Evolutionary conservation across 768 basidiomycete species (phyloP).

Genomic region (Tylopilus plumbeoviolaceoides): DNA sequence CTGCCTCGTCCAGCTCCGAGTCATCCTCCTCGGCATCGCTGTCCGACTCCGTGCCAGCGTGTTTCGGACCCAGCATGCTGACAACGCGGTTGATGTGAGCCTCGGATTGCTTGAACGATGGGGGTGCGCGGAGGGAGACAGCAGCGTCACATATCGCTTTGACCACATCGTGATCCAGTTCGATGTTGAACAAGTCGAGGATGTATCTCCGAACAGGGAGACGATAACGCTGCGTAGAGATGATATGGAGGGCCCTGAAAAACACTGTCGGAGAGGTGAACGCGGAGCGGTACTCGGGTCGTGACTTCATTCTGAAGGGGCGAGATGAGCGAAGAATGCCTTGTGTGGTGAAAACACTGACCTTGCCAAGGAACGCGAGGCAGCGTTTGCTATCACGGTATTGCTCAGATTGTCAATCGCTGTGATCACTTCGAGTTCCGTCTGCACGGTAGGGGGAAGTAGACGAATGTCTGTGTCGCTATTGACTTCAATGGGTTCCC

Average conservation of each 20-base stretch:
- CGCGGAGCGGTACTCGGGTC: constrained; percentile 65
- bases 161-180: constrained; percentile 62
- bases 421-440: constrained; percentile 80
- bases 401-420: constrained; percentile 94
- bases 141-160: constrained; percentile 50
- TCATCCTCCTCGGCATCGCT: constrained; percentile 58
- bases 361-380: constrained; percentile 86
- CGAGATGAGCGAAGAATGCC: not conserved
- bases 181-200: constrained; percentile 86
- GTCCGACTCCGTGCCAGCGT: constrained; percentile 48
- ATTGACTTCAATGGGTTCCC: constrained; percentile 41
- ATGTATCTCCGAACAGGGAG: constrained; percentile 91
- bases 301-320: constrained; percentile 65
- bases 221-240: constrained; percentile 87
- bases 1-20: constrained; percentile 43
- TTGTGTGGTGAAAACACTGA: constrained; percentile 32
- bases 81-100: constrained; percentile 45
- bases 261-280: constrained; percentile 79
- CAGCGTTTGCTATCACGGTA: constrained; percentile 91
- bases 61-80: constrained; percentile 59
- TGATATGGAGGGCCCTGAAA: constrained; percentile 80
- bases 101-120: constrained; percentile 40
- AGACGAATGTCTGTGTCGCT: constrained; percentile 44
- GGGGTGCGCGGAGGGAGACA: constrained; percentile 45
- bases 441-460: constrained; percentile 58